A percentile compares a stretch with the other conserved stretches of the same genome.
These are phyloP conservation scores for Hymenoscyphus fraxineus DNA, from an alignment of 2,329 filamentous ascomycete genomes.

Conservation along the genomic window DNA sequence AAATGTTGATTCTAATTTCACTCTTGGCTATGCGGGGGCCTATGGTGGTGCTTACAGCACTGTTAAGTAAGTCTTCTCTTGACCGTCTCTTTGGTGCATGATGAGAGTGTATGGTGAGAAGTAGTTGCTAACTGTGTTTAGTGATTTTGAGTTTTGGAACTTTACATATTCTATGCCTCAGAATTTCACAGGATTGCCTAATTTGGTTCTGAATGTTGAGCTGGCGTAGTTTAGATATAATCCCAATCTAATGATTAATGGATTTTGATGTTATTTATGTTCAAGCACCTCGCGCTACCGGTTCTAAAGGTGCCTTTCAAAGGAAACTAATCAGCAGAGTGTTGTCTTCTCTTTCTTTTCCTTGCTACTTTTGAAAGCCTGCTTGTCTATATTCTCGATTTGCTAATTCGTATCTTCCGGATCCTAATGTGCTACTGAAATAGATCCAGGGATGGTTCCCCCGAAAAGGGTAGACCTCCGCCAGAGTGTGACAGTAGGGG, in stretches of 20 bases:
- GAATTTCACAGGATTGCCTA: constrained; percentile 27
- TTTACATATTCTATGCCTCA: constrained; percentile 42
- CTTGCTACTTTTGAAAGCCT: no score
- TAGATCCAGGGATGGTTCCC: no score
- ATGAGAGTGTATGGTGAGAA: background rate
- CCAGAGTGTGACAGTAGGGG: no score
- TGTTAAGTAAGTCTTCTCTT: constrained; percentile 29
- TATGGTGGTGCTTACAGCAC: constrained; percentile 36
- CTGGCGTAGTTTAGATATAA: constrained; percentile 13
- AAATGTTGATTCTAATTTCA: constrained; percentile 21
- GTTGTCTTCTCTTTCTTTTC: no score
- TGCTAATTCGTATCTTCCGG: no score
- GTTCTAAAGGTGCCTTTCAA: no score
- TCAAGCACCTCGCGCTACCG: background rate
- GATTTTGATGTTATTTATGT: background rate
- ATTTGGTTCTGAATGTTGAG: constrained; percentile 21
- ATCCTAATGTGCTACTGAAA: no score
- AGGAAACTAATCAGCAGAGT: no score
- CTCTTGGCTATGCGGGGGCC: constrained; percentile 21
- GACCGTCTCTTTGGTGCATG: background rate
- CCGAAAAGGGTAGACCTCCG: no score
- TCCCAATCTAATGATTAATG: background rate
- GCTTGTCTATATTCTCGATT: no score
- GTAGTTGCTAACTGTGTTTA: background rate
- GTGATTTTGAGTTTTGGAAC: constrained; percentile 46